Evolutionary conservation across 208 protist genomes (phyloP).

Genomic region (Balamuthia mandrillaris): DNA sequence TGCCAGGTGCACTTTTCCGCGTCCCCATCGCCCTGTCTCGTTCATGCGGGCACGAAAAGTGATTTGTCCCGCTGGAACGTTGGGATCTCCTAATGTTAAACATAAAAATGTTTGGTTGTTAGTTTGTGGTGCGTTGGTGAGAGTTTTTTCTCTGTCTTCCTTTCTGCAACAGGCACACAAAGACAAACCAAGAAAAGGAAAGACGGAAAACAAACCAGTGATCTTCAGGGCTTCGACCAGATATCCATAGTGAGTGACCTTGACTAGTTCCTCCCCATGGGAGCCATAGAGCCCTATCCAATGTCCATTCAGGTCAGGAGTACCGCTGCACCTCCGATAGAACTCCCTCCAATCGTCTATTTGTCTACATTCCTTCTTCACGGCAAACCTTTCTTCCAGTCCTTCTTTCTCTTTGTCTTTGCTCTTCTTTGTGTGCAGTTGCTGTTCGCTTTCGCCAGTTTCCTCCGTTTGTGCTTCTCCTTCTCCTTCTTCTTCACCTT

Average conservation of each 20-base stretch:
- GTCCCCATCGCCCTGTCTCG: not conserved
- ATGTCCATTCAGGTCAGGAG: not conserved
- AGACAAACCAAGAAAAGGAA: not conserved
- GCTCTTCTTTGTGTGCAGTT: not conserved
- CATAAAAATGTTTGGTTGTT: not conserved
- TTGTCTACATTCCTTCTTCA: not conserved
- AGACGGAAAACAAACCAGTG: not conserved
- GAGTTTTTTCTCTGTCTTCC: too few species aligned
- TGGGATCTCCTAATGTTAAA: not conserved
- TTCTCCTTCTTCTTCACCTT: not conserved
- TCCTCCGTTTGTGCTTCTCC: not conserved
- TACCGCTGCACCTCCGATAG: not conserved
- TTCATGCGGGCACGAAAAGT: not conserved
- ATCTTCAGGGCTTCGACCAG: not conserved
- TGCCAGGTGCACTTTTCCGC: not conserved
- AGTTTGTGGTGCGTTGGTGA: too few species aligned
- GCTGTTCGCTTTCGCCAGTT: not conserved
- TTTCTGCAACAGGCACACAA: not conserved
- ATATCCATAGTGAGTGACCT: not conserved
- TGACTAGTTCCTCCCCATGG: not conserved
- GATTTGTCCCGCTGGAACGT: not conserved
- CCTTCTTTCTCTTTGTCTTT: not conserved
- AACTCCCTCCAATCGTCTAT: constrained; percentile 3
- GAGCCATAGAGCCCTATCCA: constrained; percentile 21
- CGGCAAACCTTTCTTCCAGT: not conserved